These are phyloP conservation scores for Neopestalotiopsis sp. DNA, from an alignment of 2,329 filamentous ascomycete species.

Conservation along the genomic window DNA sequence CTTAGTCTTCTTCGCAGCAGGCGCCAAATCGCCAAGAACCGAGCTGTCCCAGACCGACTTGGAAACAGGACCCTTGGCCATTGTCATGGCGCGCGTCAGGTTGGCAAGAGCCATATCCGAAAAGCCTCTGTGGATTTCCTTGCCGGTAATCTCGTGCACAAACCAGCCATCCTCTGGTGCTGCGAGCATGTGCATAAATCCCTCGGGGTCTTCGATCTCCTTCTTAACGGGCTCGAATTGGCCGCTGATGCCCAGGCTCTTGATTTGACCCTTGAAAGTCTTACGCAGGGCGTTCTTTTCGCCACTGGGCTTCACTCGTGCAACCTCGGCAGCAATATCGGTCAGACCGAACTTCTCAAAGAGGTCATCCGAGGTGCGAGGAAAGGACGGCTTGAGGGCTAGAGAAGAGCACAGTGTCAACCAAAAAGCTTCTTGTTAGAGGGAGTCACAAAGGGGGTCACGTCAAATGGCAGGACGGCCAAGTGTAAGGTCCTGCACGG, in stretches of 20 bases:
- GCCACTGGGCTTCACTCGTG: constrained; percentile 67
- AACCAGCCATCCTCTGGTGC: constrained; percentile 64
- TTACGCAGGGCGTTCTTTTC: constrained; percentile 72
- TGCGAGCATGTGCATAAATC: constrained; percentile 58
- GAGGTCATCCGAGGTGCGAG: constrained; percentile 60
- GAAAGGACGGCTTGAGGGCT: constrained; percentile 56
- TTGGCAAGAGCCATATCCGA: constrained; percentile 47
- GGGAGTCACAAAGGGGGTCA: constrained; percentile 26
- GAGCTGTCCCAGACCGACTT: constrained; percentile 62
- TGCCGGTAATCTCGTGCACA: constrained; percentile 57
- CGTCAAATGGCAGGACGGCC: constrained; percentile 18
- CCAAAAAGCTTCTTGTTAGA: constrained; percentile 40
- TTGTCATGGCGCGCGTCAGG: constrained; percentile 58
- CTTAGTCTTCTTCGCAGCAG: constrained; percentile 46
- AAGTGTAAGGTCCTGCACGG: not conserved
- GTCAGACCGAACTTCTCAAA: constrained; percentile 64
- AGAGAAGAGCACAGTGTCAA: constrained; percentile 51
- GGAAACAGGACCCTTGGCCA: constrained; percentile 63
- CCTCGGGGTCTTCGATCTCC: constrained; percentile 55
- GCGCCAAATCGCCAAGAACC: constrained; percentile 62
- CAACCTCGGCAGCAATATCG: constrained; percentile 64
- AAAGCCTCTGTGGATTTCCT: constrained; percentile 61
- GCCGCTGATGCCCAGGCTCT: constrained; percentile 65
- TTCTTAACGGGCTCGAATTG: constrained; percentile 66
- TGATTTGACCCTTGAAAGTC: constrained; percentile 73